These are phyloP conservation scores for Butyriboletus appendiculatus DNA, from an alignment of 1,284 basidiomycete genomes.

Conservation along the genomic window DNA sequence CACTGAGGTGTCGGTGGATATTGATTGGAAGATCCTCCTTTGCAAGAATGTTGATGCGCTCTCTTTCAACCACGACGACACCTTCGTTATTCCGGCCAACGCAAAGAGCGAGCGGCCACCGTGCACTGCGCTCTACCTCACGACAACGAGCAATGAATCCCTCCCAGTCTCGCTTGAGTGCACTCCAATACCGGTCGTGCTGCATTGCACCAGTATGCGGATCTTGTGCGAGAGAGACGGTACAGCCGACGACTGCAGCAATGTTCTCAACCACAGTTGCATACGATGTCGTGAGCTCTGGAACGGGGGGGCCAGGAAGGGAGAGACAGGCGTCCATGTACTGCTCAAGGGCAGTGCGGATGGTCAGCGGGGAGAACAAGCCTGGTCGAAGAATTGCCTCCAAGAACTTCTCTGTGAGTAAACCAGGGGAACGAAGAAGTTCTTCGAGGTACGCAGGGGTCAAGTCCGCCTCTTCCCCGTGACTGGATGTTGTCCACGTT, in stretches of 20 bases:
- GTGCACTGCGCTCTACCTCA: constrained; percentile 81
- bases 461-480: constrained; percentile 68
- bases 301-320: constrained; percentile 53
- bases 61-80: constrained; percentile 73
- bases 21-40: constrained; percentile 68
- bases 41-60: constrained; percentile 68
- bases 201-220: constrained; percentile 78
- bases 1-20: constrained; percentile 49
- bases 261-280: constrained; percentile 75
- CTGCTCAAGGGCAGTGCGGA: constrained; percentile 78
- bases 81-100: constrained; percentile 48
- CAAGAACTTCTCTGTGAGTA: constrained; percentile 78
- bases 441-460: constrained; percentile 89
- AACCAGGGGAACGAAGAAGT: constrained; percentile 68
- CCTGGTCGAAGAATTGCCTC: constrained; percentile 84
- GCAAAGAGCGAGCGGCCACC: constrained; percentile 79
- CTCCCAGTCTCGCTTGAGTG: constrained; percentile 89
- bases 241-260: constrained; percentile 83
- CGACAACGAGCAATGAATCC: constrained; percentile 88
- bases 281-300: constrained; percentile 61
- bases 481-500: constrained; percentile 56
- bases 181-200: constrained; percentile 79
- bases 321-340: constrained; percentile 75
- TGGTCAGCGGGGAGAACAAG: constrained; percentile 80
- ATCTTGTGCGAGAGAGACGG: constrained; percentile 72